Conservation (phyloP, 2,329 filamentous ascomycete species). For the Allantophomopsis cytisporea region DNA sequence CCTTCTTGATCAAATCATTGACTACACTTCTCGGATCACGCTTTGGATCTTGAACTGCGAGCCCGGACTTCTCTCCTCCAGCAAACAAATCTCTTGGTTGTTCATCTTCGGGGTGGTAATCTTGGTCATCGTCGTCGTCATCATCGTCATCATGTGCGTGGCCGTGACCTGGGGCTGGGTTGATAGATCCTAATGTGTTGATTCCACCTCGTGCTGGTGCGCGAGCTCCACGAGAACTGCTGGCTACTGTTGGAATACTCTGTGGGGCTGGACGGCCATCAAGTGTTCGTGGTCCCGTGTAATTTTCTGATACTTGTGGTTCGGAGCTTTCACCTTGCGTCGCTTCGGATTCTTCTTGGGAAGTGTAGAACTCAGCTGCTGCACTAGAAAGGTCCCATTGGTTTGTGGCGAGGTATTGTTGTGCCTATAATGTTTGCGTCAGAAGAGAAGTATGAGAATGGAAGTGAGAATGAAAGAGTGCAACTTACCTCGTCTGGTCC, state of each 20-base stretch:
- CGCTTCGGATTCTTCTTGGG: constrained; percentile 35
- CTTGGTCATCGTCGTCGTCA: constrained; percentile 35
- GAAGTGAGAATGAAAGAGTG: constrained; percentile 1
- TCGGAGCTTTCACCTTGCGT: constrained; percentile 28
- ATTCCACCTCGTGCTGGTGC: constrained; percentile 28
- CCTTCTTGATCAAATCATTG: constrained; percentile 50
- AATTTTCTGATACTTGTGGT: constrained; percentile 22
- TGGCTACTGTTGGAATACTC: constrained; percentile 15
- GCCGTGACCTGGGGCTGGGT: constrained; percentile 17
- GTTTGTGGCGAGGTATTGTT: constrained; percentile 49
- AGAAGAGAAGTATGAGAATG: constrained; percentile 1
- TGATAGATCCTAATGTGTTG: constrained; percentile 42
- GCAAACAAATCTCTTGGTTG: constrained; percentile 62
- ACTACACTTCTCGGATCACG: constrained; percentile 40
- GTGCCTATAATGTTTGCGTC: constrained; percentile 33
- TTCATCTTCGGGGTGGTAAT: constrained; percentile 38
- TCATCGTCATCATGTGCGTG: constrained; percentile 41
- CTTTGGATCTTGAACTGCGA: constrained; percentile 53
- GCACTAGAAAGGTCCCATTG: constrained; percentile 55
- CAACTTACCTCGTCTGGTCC: constrained; percentile 29
- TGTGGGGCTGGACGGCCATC: constrained; percentile 45
- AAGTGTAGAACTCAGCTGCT: constrained; percentile 46
- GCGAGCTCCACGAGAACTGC: constrained; percentile 10
- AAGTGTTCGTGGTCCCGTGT: constrained; percentile 48
- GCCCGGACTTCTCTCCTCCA: constrained; percentile 71